A percentile compares a stretch with the other conserved stretches of the same genome.
Conservation (phyloP, 2,329 filamentous ascomycete genomes). For the Exserohilum turcica region DNA sequence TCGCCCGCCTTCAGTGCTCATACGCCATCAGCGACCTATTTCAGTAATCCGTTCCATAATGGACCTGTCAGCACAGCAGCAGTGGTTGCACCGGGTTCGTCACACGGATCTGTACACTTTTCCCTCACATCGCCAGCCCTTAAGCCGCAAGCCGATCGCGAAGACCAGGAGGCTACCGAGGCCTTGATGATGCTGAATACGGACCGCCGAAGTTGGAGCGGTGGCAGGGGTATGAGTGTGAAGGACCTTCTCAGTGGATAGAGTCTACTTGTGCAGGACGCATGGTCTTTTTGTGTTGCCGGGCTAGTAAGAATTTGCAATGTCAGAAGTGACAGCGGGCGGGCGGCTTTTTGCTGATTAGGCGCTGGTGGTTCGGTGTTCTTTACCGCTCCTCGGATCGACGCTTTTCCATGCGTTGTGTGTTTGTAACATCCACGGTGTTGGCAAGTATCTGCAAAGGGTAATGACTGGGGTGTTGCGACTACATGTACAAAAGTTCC, state of each 20-base stretch:
- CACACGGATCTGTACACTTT: constrained; percentile 35
- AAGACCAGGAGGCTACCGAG: constrained; percentile 77
- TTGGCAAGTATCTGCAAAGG: not conserved
- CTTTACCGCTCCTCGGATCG: not conserved
- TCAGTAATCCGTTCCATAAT: constrained; percentile 38
- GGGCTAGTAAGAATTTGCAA: constrained; percentile 5
- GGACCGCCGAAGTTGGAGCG: constrained; percentile 65
- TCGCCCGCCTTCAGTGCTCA: constrained; percentile 52
- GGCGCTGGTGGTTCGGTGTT: constrained; percentile 5
- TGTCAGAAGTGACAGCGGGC: not conserved
- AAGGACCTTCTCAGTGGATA: constrained; percentile 52
- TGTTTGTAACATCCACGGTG: not conserved
- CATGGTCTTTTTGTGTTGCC: constrained; percentile 1
- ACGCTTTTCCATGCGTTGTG: constrained; percentile 1
- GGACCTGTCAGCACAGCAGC: constrained; percentile 33
- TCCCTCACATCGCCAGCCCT: constrained; percentile 46
- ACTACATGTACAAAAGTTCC: not conserved
- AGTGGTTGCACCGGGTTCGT: constrained; percentile 27
- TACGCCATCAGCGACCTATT: constrained; percentile 35
- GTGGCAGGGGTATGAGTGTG: constrained; percentile 53
- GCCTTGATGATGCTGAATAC: constrained; percentile 86
- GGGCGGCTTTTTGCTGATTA: constrained; percentile 9
- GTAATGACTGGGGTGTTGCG: not conserved
- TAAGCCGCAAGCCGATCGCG: constrained; percentile 44
- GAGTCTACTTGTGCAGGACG: not conserved